phyloP scores from a whole-genome alignment of 106 monocot genomes.

The Alisma plantagoaquatica region DNA sequence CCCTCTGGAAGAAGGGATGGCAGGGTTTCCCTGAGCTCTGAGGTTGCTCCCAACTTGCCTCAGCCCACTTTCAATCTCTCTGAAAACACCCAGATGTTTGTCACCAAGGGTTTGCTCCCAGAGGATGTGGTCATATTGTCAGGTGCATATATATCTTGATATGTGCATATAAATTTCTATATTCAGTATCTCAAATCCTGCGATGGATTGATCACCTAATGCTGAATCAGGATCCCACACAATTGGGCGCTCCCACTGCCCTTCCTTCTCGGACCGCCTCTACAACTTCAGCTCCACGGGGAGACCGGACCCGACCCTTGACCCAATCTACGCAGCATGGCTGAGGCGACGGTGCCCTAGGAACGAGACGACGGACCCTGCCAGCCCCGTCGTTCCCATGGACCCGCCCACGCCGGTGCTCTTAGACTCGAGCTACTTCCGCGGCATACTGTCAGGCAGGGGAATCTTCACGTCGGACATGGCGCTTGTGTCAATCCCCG shows the following conservation, averaged over 20 bases:
- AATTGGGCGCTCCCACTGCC: constrained; percentile 40
- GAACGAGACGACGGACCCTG: constrained; percentile 3
- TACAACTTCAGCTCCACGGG: constrained; percentile 29
- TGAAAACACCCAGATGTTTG: too few species aligned
- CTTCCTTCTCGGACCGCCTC: constrained; percentile 29
- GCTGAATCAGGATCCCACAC: constrained; percentile 49
- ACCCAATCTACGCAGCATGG: constrained; percentile 22
- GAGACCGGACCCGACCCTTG: constrained; percentile 27
- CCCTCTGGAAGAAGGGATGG: too few species aligned
- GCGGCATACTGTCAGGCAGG: constrained; percentile 17
- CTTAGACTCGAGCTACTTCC: constrained; percentile 36
- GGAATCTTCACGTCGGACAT: constrained; percentile 46
- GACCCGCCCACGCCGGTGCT: constrained; percentile 21
- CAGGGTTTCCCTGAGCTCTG: too few species aligned
- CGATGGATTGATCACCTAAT: too few species aligned
- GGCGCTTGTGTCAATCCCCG: constrained; percentile 14
- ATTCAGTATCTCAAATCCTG: too few species aligned
- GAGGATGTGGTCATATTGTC: too few species aligned
- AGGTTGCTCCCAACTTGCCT: too few species aligned
- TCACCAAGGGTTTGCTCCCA: too few species aligned
- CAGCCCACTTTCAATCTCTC: too few species aligned
- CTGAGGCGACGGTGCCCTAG: constrained; percentile 34
- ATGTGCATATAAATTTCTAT: too few species aligned
- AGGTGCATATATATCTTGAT: too few species aligned
- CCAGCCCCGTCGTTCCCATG: constrained; percentile 20